phyloP scores from a whole-genome alignment of 352 stramenopile species.

The Globisporangium spiculum region DNA sequence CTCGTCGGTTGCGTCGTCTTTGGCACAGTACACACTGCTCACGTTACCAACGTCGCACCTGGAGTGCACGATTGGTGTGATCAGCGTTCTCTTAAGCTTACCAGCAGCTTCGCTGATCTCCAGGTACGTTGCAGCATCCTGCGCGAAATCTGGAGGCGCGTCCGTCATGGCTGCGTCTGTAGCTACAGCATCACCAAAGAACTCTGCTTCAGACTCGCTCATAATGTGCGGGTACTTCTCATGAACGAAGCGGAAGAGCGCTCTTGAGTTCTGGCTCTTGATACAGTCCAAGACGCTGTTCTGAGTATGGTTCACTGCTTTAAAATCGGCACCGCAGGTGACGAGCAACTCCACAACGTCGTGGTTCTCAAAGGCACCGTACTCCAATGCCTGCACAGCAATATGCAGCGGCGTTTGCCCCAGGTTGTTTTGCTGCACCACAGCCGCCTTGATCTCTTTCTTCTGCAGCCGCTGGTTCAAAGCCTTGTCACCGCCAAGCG shows the following conservation, averaged over 20 bases:
- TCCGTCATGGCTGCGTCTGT: slow-evolving; percentile 25
- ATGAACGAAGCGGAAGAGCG: slow-evolving; percentile 50
- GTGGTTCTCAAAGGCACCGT: slow-evolving; percentile 66
- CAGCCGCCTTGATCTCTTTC: slow-evolving; percentile 30
- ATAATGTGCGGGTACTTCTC: slow-evolving; percentile 29
- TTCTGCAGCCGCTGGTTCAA: slow-evolving; percentile 12
- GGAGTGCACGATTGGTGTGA: slow-evolving; percentile 36
- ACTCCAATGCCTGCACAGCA: slow-evolving; percentile 43
- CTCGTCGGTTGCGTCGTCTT: slow-evolving; percentile 25
- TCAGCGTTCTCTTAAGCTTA: slow-evolving; percentile 43
- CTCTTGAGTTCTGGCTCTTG: slow-evolving; percentile 38
- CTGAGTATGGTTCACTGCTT: slow-evolving; percentile 28
- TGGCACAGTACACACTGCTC: slow-evolving; percentile 30
- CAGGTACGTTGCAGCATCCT: slow-evolving; percentile 52
- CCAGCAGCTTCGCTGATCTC: slow-evolving; percentile 40
- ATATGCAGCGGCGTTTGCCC: slow-evolving; percentile 57
- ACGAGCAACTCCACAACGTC: slow-evolving; percentile 44
- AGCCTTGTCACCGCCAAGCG: slow-evolving; percentile 29
- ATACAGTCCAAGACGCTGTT: slow-evolving; percentile 56
- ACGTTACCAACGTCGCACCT: slow-evolving; percentile 58
- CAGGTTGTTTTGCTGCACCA: slow-evolving; percentile 34
- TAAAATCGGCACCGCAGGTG: slow-evolving; percentile 28
- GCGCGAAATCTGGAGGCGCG: slow-evolving; percentile 31
- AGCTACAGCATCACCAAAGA: slow-evolving; percentile 21
- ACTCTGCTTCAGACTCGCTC: slow-evolving; percentile 19